Base-by-base conservation (phyloP, 805 yeast genomes). In the Priceomyces melissophilus region DNA sequence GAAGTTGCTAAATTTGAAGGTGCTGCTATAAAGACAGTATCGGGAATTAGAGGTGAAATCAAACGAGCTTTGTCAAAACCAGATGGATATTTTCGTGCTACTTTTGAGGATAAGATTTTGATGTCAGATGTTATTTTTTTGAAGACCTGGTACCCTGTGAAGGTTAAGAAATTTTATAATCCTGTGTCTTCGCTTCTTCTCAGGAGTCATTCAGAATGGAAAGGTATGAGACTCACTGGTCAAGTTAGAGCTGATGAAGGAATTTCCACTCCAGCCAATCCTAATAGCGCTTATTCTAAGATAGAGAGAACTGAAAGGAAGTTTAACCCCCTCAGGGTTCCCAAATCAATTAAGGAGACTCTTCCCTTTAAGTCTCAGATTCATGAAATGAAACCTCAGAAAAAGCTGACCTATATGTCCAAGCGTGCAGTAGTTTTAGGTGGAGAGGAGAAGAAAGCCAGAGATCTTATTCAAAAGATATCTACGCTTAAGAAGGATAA, bases 1-100 rank as follows among this genome's bases (percentile, higher is more conserved):
- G 99, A 93, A 67, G 96, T 91, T 42, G 98, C 98, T 30, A 87
- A 89, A 60, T 93, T 93, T 58, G 99, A 93, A 69, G 99, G 99
- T 43, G 99, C 99, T 0, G 83, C 89, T 35, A 89, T 93, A 58
- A 85, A 89, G 63, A 95, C 99, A 0, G 99, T 93, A 3, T 87
- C 96, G 6, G 99, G 99, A 45, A 88, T 93, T 43, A 75, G 99
- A 52, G 99, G 99, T 63, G 98, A 93, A 63, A 91, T 93, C 54
- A 93, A 93, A 62, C 75, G 97, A 48, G 99, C 98, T 0, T 71
- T 93, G 46, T 79, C 96, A 8, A 85, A 86, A 52, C 96, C 97
- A 0, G 98, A 91, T 38, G 99, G 99, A 10, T 82, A 85, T 61
- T 95, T 76, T 73, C 80, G 99, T 59, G 99, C 99, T 10, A 82